Evolutionary conservation across 495 filamentous ascomycete genomes (phyloP), one percentile per base, ranked within the genome.

Genomic region (Penicillium pulvis): DNA sequence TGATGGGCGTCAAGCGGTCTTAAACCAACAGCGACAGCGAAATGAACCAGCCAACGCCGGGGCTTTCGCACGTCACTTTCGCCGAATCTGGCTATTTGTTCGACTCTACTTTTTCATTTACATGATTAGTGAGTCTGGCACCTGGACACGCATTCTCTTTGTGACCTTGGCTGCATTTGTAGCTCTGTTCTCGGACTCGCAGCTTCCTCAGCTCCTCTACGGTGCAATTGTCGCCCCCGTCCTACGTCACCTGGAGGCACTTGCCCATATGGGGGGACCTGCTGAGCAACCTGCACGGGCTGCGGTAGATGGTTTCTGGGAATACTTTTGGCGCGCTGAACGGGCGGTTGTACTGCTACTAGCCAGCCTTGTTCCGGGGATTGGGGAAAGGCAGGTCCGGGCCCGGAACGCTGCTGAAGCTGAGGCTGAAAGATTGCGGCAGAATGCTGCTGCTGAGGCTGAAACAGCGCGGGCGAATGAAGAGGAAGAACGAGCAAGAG

Each of bases 301-400:
- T 16, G 14, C 30, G 33, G 33, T 23, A 41, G 53, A 17, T 7
- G 65, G 56, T 31, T 11, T 73, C 17, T 63, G 65, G 61, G 75
- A 87, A 42, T 79, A 80, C 31, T 64, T 89, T 12, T 77, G 90
- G 60, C 76, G 85, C 14, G 69, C 83, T 12, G 92, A 96, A 68
- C 82, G 91, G 51, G 88, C 89, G 14, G 69, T 89, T n/a, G 83
- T 92, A 14, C 75, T 97, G 31, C 93, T 97, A 64, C 70, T 96
- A 36, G 91, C 91, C 6, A 94, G 90, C 73, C 75, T 97, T 52
- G 85, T 91, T 30, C 92, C 92, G 0, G 92, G 92, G 8, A 79
- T 96, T 14, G 90, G 91, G 1, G 92, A 96, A 71, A 75, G 90
- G 45, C 89, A 94, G 65, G 90, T 96, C 46, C 80, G 82, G 57